A percentile compares a stretch with the other conserved stretches of the same genome.
Evolutionary conservation across 495 filamentous ascomycete species (phyloP).

Genomic region (Hypomontagnella submonticulosa): DNA sequence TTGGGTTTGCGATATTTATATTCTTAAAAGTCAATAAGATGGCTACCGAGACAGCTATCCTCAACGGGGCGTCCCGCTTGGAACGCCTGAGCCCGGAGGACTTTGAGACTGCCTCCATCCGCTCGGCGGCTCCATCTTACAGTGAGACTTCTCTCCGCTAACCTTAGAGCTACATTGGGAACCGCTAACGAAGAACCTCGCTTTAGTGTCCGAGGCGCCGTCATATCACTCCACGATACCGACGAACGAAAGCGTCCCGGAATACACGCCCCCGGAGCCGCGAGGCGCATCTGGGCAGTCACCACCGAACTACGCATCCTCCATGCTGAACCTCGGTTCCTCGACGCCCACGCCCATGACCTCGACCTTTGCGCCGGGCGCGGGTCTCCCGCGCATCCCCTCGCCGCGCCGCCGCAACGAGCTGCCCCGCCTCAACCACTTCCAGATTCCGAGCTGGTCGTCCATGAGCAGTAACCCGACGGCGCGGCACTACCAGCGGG

Average conservation of each 20-base stretch:
- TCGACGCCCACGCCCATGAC: conserved; percentile 42
- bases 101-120: conserved; percentile 64
- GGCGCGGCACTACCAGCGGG: conserved; percentile 60
- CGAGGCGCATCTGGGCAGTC: conserved; percentile 19
- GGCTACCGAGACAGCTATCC: conserved; percentile 46
- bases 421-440: conserved; percentile 52
- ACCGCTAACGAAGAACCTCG: conserved; percentile 21
- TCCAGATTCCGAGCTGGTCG: conserved; percentile 58
- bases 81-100: conserved; percentile 55
- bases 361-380: conserved; percentile 43
- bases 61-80: conserved; percentile 41
- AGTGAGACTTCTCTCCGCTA: conserved; percentile 47
- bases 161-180: background rate
- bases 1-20: conserved; percentile 27
- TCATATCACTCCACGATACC: conserved; percentile 58
- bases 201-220: conserved; percentile 58
- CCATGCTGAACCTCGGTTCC: conserved; percentile 35
- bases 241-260: conserved; percentile 53
- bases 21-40: conserved; percentile 30
- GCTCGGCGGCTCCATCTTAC: conserved; percentile 64
- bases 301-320: conserved; percentile 24
- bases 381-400: conserved; percentile 55
- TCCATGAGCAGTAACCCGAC: conserved; percentile 56
- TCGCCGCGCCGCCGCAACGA: conserved; percentile 38
- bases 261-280: conserved; percentile 54